phyloP scores from a whole-genome alignment of 306 rosid species.

The cucumber (Cucumis sativus) region DNA sequence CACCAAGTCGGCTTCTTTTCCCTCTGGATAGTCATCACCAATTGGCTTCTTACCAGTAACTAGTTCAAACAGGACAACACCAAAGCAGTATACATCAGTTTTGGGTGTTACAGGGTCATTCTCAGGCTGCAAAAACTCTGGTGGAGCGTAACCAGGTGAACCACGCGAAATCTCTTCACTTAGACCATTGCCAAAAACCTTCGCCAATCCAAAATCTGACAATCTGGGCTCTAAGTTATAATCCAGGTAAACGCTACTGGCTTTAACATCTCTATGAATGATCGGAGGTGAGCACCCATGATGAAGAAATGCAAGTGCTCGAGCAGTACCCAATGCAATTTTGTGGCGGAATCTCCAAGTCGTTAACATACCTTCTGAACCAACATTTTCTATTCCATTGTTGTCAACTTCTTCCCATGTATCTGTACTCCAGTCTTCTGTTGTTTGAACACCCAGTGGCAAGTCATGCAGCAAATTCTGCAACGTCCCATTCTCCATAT shows the following conservation, averaged over 20 bases:
- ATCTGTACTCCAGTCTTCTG: slow-evolving; percentile 93
- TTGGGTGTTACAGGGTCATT: slow-evolving; percentile 61
- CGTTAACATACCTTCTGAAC: slow-evolving; percentile 71
- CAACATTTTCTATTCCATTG: slow-evolving; percentile 56
- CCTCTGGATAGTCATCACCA: slow-evolving; percentile 75
- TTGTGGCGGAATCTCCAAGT: slow-evolving; percentile 89
- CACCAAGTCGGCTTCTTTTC: slow-evolving; percentile 62
- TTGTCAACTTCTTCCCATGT: slow-evolving; percentile 72
- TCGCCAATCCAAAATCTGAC: slow-evolving; percentile 91
- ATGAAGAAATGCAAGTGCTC: slow-evolving; percentile 90
- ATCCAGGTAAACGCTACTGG: slow-evolving; percentile 88
- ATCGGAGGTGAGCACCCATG: slow-evolving; percentile 99
- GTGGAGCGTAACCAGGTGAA: slow-evolving; percentile 76
- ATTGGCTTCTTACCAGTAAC: slow-evolving; percentile 75
- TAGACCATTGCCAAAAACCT: slow-evolving; percentile 67
- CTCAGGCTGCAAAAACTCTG: slow-evolving; percentile 59
- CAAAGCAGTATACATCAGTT: slow-evolving; percentile 91
- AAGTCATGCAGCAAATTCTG: slow-evolving; percentile 91
- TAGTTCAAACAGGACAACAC: slow-evolving; percentile 81
- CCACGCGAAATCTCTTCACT: slow-evolving; percentile 69
- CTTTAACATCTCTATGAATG: slow-evolving; percentile 80
- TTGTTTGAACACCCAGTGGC: slow-evolving; percentile 82
- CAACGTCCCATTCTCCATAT: slow-evolving; percentile 96
- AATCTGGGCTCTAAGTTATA: slow-evolving; percentile 81
- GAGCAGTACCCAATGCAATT: slow-evolving; percentile 82